Percentiles rank a stretch among this genome's conserved stretches.
Evolutionary conservation across 805 yeast species (phyloP).

Genomic region (Grigorovia jiainica): DNA sequence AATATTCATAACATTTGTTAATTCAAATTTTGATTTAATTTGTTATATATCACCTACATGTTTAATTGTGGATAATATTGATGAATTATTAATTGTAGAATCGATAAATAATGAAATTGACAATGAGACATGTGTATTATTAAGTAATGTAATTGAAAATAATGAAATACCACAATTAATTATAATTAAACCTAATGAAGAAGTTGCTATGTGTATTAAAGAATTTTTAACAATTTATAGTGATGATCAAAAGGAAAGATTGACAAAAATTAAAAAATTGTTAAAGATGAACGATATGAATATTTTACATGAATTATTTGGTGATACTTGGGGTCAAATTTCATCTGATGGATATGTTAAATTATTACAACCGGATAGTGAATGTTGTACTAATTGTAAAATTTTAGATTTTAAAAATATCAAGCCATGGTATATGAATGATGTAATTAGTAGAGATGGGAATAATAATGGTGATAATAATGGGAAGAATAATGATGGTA

Average conservation of each 20-base stretch:
- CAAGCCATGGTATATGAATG: conserved; percentile 18
- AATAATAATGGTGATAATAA: no score
- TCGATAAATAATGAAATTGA: conserved; percentile 25
- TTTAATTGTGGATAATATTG: conserved; percentile 22
- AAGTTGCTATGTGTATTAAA: conserved; percentile 24
- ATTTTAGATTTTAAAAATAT: conserved; percentile 17
- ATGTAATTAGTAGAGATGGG: not conserved
- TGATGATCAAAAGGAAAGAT: conserved; percentile 10
- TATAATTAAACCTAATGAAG: conserved; percentile 23
- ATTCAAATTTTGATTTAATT: conserved; percentile 17
- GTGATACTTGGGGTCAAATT: conserved; percentile 26
- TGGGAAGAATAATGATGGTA: not conserved
- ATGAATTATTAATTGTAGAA: conserved; percentile 20
- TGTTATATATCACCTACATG: conserved; percentile 27
- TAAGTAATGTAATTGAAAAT: conserved; percentile 16
- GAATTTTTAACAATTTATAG: conserved; percentile 27
- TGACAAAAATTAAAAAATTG: conserved; percentile 9
- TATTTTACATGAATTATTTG: conserved; percentile 21
- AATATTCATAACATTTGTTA: conserved; percentile 16
- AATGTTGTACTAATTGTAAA: conserved; percentile 5
- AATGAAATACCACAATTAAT: conserved; percentile 13
- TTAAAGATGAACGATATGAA: conserved; percentile 14
- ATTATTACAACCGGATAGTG: conserved; percentile 3
- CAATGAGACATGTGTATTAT: conserved; percentile 28
- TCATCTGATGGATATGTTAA: conserved; percentile 15